Conservation (phyloP, 2,329 filamentous ascomycete genomes). For the Byssochlamys sp. region DNA sequence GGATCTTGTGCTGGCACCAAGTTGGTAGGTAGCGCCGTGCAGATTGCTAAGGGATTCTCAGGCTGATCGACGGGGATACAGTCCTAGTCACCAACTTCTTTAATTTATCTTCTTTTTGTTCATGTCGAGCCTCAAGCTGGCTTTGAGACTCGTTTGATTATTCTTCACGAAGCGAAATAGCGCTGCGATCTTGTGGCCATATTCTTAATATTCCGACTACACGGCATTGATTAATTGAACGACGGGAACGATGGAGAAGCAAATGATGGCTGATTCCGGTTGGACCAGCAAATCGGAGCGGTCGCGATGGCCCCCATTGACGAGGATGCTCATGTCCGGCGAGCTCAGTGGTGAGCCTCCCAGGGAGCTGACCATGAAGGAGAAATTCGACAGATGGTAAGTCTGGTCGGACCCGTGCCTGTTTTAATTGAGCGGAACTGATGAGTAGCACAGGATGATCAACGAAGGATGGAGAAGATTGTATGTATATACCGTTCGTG, state of each 20-base stretch:
- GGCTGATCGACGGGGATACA: not conserved
- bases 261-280: constrained; percentile 8
- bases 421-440: constrained; percentile 2
- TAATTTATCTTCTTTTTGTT: not conserved
- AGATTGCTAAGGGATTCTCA: not conserved
- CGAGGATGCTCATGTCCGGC: constrained; percentile 71
- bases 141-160: constrained; percentile 1
- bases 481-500: constrained; percentile 43
- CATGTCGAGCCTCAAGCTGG: constrained; percentile 1
- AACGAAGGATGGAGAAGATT: constrained; percentile 76
- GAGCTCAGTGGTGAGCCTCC: constrained; percentile 69
- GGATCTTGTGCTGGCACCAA: not conserved
- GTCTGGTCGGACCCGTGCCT: not conserved
- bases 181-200: not conserved
- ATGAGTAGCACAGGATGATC: constrained; percentile 53
- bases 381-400: constrained; percentile 64
- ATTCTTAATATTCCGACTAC: not conserved
- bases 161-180: not conserved
- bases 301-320: constrained; percentile 72
- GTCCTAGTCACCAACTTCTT: not conserved
- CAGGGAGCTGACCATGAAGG: constrained; percentile 56
- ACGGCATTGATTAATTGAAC: not conserved
- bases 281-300: constrained; percentile 49
- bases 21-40: not conserved
- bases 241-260: constrained; percentile 10